A percentile compares a stretch with the other conserved stretches of the same genome.
Conservation (phyloP, 768 basidiomycete species). For the Galerina marginata region DNA sequence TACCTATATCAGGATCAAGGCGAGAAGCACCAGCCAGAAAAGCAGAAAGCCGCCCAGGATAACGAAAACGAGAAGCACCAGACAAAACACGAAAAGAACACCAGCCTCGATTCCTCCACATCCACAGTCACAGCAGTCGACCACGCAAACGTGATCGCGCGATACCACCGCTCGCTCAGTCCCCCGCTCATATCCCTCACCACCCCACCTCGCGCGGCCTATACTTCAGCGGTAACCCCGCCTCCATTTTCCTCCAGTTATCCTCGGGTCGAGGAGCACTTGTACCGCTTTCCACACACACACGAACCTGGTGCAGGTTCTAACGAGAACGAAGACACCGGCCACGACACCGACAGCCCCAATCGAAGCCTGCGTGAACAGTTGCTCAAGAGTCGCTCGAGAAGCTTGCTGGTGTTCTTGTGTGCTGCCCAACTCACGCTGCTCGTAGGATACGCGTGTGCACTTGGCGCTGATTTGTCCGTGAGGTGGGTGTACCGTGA, state of each 20-base stretch:
- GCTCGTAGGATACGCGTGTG: conserved; percentile 22
- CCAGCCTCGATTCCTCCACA: conserved; percentile 16
- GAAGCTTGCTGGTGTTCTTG: conserved; percentile 22
- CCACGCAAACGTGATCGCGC: background rate
- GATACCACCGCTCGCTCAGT: conserved; percentile 3
- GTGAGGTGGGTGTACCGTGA: background rate
- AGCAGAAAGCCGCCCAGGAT: background rate
- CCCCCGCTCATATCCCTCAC: conserved; percentile 5
- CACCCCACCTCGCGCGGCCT: conserved; percentile 10
- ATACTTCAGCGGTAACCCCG: conserved; percentile 1
- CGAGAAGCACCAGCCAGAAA: conserved; percentile 11
- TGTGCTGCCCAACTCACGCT: conserved; percentile 21
- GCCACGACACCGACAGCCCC: background rate
- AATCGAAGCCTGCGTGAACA: conserved; percentile 5
- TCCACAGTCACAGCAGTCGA: conserved; percentile 16
- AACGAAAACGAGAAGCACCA: background rate
- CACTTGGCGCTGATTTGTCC: conserved; percentile 8
- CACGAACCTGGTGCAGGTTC: background rate
- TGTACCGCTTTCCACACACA: conserved; percentile 5
- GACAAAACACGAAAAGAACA: conserved; percentile 15
- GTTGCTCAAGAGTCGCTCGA: conserved; percentile 16
- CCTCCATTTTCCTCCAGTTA: conserved; percentile 6
- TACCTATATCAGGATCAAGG: conserved; percentile 14
- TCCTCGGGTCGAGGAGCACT: conserved; percentile 6
- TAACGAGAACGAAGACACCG: background rate